A percentile compares a stretch with the other conserved stretches of the same genome.
phyloP scores from a whole-genome alignment of 2,329 filamentous ascomycete species.

The Botrytis byssoidea region DNA sequence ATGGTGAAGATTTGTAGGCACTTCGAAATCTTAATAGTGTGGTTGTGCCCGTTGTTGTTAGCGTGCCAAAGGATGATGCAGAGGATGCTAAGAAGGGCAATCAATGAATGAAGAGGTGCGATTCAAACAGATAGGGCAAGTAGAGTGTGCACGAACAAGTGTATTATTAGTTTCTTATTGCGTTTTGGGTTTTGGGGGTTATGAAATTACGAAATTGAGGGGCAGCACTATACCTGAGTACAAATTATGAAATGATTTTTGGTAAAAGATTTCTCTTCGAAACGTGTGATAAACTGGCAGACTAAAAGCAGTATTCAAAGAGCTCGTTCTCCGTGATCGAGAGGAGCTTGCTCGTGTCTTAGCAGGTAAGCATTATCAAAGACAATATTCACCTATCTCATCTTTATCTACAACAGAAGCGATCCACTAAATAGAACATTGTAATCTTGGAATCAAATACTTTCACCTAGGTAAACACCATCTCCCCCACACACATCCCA shows the following conservation, averaged over 20 bases:
- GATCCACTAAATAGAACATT: not conserved
- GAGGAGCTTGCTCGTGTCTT: no score
- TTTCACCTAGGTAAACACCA: not conserved
- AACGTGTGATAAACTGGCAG: not conserved
- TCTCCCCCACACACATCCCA: not conserved
- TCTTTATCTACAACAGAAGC: not conserved
- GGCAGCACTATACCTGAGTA: not conserved
- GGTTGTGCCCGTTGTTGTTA: slow-evolving; percentile 50
- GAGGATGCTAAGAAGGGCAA: slow-evolving; percentile 46
- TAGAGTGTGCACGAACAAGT: not conserved
- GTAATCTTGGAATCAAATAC: not conserved
- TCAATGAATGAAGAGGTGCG: not conserved
- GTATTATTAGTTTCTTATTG: not conserved
- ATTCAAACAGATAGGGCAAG: not conserved
- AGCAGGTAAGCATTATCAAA: not conserved
- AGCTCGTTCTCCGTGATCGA: rapidly evolving
- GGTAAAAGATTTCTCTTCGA: not conserved
- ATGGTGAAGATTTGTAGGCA: slow-evolving; percentile 42
- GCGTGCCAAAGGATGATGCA: slow-evolving; percentile 52
- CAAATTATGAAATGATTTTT: not conserved
- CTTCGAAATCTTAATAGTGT: slow-evolving; percentile 53
- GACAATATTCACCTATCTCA: not conserved
- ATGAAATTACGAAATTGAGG: not conserved
- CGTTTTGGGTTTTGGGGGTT: not conserved
- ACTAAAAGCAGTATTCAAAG: not conserved